Conservation (phyloP, 192 early-diverging fungal species). For the Entophlyctis luteolus region DNA sequence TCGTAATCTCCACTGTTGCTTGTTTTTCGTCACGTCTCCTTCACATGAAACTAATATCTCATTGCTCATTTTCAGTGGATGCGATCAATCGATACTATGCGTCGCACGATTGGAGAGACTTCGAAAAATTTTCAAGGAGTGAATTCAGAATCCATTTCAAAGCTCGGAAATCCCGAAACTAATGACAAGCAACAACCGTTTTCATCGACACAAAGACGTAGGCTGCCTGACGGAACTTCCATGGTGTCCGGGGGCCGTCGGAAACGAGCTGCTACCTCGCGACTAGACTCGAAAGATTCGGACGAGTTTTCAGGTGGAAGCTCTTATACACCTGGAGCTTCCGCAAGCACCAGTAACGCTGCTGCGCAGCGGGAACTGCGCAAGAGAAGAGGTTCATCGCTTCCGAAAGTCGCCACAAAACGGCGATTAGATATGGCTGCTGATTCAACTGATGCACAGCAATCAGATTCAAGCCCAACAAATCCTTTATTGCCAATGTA, state of each 20-base stretch:
- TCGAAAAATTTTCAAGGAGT: neutral
- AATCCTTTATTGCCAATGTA: too few species aligned
- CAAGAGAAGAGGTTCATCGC: too few species aligned
- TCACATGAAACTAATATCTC: neutral
- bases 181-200: neutral
- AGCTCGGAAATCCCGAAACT: neutral
- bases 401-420: too few species aligned
- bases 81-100: conserved; percentile 9
- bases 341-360: too few species aligned
- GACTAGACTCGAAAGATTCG: neutral
- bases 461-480: too few species aligned
- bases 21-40: neutral
- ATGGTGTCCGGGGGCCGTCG: conserved; percentile 7
- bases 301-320: neutral
- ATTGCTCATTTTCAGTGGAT: conserved; percentile 6
- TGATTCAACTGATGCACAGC: neutral
- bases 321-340: neutral
- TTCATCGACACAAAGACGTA: neutral
- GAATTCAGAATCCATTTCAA: neutral
- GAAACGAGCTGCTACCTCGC: neutral
- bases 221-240: conserved; percentile 12
- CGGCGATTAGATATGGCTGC: neutral
- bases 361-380: too few species aligned
- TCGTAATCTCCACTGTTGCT: neutral
- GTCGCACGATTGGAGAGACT: neutral